Base-by-base conservation (phyloP, 352 stramenopile species). In the Phytophthora brassicae region DNA sequence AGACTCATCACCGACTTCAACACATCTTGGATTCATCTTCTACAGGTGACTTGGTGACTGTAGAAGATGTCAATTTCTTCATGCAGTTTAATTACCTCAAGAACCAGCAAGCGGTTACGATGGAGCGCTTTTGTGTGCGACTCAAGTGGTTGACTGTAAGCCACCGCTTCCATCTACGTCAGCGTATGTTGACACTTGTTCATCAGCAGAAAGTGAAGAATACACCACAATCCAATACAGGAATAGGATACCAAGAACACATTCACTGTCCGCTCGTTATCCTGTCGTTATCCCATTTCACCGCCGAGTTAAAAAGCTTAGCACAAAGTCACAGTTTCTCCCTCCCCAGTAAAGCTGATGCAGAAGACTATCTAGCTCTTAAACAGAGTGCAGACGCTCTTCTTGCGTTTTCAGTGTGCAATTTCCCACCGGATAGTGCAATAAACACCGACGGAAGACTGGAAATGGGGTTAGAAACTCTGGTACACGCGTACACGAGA, bases 131-230 rank as follows among this genome's bases (percentile, higher is more conserved):
- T 31, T 74, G 76, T 14, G 24, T 66, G 13, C 68, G 74, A 1
- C 54, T 84, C 8, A 75, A 68, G 38, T 86, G 74, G 72, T 46
- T 88, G 36, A 65, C 61, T n/a, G 61, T 58, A 31, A 86, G 76
- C n/a, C 74, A 88, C 53, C 72, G 70, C 6, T 83, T 74, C 41
- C 74, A 84, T 59, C 26, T 88, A 14, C 72, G 70, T 6, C 74
- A 84, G 45, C 79, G 79, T 12, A 84, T 81, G 79, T 54, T 84
- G 24, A 61, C 68, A 23, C 54, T 88, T 9, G 46, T 58, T 6
- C 68, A 88, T 38, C 64, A 79, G 9, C 69, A 82, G 24, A 70
- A 69, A 28, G 19, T 41, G 11, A 77, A 74, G 44, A 68, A 68
- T 22, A 64, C 38, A 1, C 49, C 63, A 58, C 48, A 42, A 38